Percentiles rank a stretch among this genome's conserved stretches.
These are phyloP conservation scores for Begonia loranthoides DNA, from an alignment of 306 rosid genomes.

Conservation along the genomic window DNA sequence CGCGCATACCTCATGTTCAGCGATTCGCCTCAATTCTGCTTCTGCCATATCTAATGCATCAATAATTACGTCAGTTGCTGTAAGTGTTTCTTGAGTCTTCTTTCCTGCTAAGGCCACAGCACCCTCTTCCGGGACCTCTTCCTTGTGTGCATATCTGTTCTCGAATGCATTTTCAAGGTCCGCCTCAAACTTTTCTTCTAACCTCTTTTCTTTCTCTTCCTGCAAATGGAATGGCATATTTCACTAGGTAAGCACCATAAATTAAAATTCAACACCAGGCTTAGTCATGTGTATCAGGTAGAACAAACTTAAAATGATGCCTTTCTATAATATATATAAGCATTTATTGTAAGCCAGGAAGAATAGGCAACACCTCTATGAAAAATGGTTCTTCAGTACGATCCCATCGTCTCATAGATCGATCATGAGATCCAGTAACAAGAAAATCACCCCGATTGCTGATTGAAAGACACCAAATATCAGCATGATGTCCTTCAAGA, in stretches of 20 bases:
- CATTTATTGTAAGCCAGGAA: slow-evolving; percentile 1
- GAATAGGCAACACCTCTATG: slow-evolving; percentile 55
- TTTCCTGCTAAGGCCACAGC: slow-evolving; percentile 87
- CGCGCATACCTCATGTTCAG: slow-evolving; percentile 50
- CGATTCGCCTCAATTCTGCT: slow-evolving; percentile 43
- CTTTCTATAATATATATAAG: too few relatives aligned
- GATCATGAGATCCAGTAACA: slow-evolving; percentile 87
- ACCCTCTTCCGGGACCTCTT: slow-evolving; percentile 95
- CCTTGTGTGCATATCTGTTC: slow-evolving; percentile 37
- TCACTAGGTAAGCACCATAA: neutral
- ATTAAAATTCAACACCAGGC: neutral
- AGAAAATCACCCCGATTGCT: slow-evolving; percentile 86
- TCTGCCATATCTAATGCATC: slow-evolving; percentile 80
- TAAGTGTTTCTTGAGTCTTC: slow-evolving; percentile 72
- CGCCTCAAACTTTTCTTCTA: slow-evolving; percentile 73
- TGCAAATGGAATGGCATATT: slow-evolving; percentile 30
- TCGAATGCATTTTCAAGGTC: slow-evolving; percentile 67
- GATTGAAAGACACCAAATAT: slow-evolving; percentile 79
- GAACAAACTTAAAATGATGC: too few relatives aligned
- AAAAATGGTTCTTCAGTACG: slow-evolving; percentile 96
- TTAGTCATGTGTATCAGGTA: too few relatives aligned
- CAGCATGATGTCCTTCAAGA: slow-evolving; percentile 95
- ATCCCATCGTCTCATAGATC: slow-evolving; percentile 96
- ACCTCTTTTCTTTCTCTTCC: slow-evolving; percentile 95
- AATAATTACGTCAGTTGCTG: slow-evolving; percentile 73